Evolutionary conservation across 805 yeast species (phyloP), one percentile per base, ranked within the genome.

Genomic region (Candida ipomoeae): DNA sequence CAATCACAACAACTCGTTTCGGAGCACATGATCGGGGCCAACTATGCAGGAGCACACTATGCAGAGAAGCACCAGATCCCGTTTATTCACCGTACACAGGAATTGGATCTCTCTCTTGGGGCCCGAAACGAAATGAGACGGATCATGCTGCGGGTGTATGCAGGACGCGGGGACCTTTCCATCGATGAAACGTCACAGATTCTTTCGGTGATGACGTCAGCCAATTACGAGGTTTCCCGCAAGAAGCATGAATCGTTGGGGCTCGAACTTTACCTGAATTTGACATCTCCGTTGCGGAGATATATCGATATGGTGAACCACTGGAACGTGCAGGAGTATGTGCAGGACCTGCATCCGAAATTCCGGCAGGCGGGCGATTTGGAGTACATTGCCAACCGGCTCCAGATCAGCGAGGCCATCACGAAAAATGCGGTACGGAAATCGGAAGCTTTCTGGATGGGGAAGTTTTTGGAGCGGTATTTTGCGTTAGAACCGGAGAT

Each of bases 1-100:
- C 68, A 73, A 34, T 83, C 96, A 0, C 82, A 80, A 37, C 60
- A 73, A 2, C 70, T 92, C 23, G 97, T 92, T 1, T 78, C 92
- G 0, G 96, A 92, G 62, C 64, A 87, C 44, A 92, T 92, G 99
- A 78, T 91, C 21, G 68, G 80, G 41, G 89, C 94, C 0, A 90
- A 89, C 62, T 69, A 76, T n/a, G 67, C 84, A 3, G 74, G 82
- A 1, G 86, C 86, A 0, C 51, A 64, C 1, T 77, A 72, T 56
- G 78, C 84, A 14, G 40, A 55, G 2, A 55, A 63, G 5, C 67
- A 78, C 38, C 58, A 67, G 0, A 74, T 82, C 8, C 82, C 85
- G 2, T 81, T 83, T 10, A 69, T 87, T 11, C 84, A 74, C 61
- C 51, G 77, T 34, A 63, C 65, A 29, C 76, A 69, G 48, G 62